Evolutionary conservation across 805 yeast species (phyloP).

Genomic region (Yamadazyma scolyti): DNA sequence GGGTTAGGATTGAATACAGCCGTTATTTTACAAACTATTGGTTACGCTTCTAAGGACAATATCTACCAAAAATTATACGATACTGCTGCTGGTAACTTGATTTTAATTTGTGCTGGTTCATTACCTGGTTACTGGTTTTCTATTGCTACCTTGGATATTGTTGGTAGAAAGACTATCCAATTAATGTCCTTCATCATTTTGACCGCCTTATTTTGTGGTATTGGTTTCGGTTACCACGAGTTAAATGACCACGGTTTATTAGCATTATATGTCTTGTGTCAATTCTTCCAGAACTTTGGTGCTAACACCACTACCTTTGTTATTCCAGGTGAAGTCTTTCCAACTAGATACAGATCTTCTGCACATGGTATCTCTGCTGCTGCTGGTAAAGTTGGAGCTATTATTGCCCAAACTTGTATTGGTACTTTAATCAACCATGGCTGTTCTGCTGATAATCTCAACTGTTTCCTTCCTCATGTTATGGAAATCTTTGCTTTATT

Average conservation of each 20-base stretch:
- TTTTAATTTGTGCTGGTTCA: slow-evolving; percentile 90
- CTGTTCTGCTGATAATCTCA: slow-evolving; percentile 56
- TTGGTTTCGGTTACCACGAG: slow-evolving; percentile 82
- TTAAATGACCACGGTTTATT: slow-evolving; percentile 69
- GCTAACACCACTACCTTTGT: slow-evolving; percentile 91
- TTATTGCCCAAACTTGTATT: slow-evolving; percentile 81
- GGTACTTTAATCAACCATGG: slow-evolving; percentile 81
- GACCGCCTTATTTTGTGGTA: slow-evolving; percentile 69
- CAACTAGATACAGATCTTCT: slow-evolving; percentile 92
- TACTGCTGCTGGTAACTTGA: slow-evolving; percentile 87
- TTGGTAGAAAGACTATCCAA: slow-evolving; percentile 87
- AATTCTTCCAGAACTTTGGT: slow-evolving; percentile 89
- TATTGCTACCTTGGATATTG: slow-evolving; percentile 71
- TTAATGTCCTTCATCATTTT: slow-evolving; percentile 68
- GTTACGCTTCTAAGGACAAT: slow-evolving; percentile 70
- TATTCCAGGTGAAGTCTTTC: slow-evolving; percentile 89
- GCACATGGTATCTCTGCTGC: slow-evolving; percentile 97
- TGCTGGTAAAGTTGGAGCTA: slow-evolving; percentile 88
- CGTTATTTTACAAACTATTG: slow-evolving; percentile 74
- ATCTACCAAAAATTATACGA: slow-evolving; percentile 70
- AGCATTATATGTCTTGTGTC: slow-evolving; percentile 74
- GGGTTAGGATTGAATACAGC: slow-evolving; percentile 86
- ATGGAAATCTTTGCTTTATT: slow-evolving; percentile 92
- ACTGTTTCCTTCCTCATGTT: slow-evolving; percentile 87
- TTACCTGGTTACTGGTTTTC: slow-evolving; percentile 92